Base-by-base conservation (phyloP, 1,284 basidiomycete species). In the Austroboletus niveus region DNA sequence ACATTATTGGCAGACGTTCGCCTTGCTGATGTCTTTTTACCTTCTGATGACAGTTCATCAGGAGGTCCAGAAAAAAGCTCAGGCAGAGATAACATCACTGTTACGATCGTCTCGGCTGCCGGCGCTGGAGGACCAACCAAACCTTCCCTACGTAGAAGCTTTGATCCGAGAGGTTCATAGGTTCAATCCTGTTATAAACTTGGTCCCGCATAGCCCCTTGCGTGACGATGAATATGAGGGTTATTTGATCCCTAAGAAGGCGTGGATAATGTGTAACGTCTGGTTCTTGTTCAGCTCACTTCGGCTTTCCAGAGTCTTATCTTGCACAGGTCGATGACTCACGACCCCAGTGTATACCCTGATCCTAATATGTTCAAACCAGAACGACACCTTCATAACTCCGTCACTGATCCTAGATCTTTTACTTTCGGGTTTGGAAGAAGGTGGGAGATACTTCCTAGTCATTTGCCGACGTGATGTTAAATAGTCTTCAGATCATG, bases 401-500 rank as follows among this genome's bases (percentile, higher is more conserved):
- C 46, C 17, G 44, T 43, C 12, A 52, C 48, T 2, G 58, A 60
- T 17, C 46, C 53, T 2, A 45, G 46, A 11, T 36, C 51, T 5
- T 61, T 68, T 22, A 68, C 71, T 4, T 74, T 73, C 51, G 73
- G 72, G 5, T 72, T 71, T 51, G 72, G 72, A 41, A 55, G 75
- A 54, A 61, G 77, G 54, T 56, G 14, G 10, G 46, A 24, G 15
- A 30, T 8, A 29, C 27, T 40, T 40, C 35, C 17, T 17, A 9
- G 27, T 34, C 8, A 30, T 30, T 27, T 17, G 12, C 39, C 2
- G 14, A 17, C n/a, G 34, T 10, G 17, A n/a, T 39, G 9, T 35
- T 36, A 35, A 20, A 38, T 44, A 14, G 3, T 31, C 17, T 36
- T 8, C 38, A 57, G 55, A 35, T 32, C 61, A 60, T 78, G 22